Evolutionary conservation across 805 yeast genomes (phyloP).

Genomic region (Kodamaea sagamina): DNA sequence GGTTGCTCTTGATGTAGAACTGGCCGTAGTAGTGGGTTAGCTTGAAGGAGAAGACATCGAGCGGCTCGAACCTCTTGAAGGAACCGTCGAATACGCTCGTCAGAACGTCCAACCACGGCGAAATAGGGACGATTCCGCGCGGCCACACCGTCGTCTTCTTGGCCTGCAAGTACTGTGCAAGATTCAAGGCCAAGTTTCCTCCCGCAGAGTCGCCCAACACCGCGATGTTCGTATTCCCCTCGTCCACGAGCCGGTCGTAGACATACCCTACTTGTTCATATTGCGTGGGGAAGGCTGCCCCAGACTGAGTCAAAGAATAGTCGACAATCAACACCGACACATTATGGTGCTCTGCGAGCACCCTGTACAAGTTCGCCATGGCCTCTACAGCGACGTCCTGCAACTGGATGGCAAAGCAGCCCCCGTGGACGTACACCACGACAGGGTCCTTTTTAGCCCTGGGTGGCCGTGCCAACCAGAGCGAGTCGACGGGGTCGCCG

Average conservation of each 20-base stretch:
- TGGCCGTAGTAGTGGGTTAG: conserved; percentile 11
- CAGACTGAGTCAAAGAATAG: conserved; percentile 12
- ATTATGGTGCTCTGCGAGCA: not conserved
- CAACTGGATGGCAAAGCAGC: conserved; percentile 16
- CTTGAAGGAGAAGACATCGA: conserved; percentile 10
- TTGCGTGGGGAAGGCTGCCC: conserved; percentile 13
- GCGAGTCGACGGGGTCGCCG: conserved; percentile 6
- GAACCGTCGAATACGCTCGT: conserved; percentile 4
- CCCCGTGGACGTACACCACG: conserved; percentile 15
- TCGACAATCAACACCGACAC: conserved; percentile 13
- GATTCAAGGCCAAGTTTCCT: conserved; percentile 13
- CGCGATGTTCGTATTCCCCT: conserved; percentile 13
- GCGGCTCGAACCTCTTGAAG: not conserved
- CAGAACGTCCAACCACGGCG: conserved; percentile 13
- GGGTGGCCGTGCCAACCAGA: not conserved
- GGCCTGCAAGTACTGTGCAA: conserved; percentile 4
- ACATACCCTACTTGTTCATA: conserved; percentile 9
- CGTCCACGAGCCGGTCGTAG: conserved; percentile 13
- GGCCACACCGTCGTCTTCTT: conserved; percentile 11
- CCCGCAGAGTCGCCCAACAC: conserved; percentile 18
- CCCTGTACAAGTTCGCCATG: conserved; percentile 11
- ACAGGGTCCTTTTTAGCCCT: conserved; percentile 8
- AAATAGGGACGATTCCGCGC: conserved; percentile 11
- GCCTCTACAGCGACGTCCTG: conserved; percentile 6
- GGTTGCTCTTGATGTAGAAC: conserved; percentile 7